phyloP scores from a whole-genome alignment of 768 basidiomycete species.

The Mycena venus region DNA sequence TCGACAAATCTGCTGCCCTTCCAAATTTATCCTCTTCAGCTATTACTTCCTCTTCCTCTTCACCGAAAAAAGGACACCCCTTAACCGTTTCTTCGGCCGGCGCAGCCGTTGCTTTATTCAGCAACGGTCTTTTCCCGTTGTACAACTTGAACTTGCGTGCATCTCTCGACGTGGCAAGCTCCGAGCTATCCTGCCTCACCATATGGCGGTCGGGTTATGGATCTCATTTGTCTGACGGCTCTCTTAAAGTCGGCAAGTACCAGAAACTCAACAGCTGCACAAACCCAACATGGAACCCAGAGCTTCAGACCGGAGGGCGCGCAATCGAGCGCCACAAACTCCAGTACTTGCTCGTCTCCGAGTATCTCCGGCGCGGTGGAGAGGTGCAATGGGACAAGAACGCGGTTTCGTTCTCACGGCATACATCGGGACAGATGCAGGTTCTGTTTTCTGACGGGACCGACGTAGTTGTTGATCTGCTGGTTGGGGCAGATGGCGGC shows the following conservation, averaged over 20 bases:
- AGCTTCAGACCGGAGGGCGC: not conserved
- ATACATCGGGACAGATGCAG: not conserved
- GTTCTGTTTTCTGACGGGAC: not conserved
- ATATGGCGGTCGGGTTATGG: slow-evolving; percentile 1
- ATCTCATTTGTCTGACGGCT: not conserved
- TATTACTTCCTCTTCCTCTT: not conserved
- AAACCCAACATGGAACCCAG: not conserved
- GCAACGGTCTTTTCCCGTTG: slow-evolving; percentile 5
- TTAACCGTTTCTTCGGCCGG: not conserved
- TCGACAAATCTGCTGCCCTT: not conserved
- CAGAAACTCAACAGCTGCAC: not conserved
- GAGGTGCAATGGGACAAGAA: slow-evolving; percentile 6
- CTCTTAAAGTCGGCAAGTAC: not conserved
- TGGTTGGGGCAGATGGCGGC: slow-evolving; percentile 1
- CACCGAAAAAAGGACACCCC: not conserved
- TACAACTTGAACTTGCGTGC: slow-evolving; percentile 4
- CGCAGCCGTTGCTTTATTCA: not conserved
- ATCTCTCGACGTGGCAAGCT: not conserved
- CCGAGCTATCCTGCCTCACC: slow-evolving; percentile 1
- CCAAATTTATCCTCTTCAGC: not conserved
- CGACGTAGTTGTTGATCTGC: not conserved
- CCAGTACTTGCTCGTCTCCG: not conserved
- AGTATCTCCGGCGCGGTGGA: not conserved
- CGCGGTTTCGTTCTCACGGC: not conserved
- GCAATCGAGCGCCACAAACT: not conserved